A percentile compares a stretch with the other conserved stretches of the same genome.
Conservation (phyloP, 2,329 filamentous ascomycete species). For the Xylaria sp. region DNA sequence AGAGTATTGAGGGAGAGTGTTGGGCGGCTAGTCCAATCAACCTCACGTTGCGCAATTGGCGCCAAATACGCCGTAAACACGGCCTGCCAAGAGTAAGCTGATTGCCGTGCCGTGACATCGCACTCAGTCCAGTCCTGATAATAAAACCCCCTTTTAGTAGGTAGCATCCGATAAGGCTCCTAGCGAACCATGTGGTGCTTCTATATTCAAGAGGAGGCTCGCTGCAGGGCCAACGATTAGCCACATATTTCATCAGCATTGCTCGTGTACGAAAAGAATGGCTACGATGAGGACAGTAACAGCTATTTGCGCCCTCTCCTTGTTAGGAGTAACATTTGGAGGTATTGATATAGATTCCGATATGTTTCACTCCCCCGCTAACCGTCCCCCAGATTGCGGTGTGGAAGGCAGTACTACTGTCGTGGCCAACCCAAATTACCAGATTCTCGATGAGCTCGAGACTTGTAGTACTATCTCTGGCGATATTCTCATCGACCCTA, state of each 20-base stretch:
- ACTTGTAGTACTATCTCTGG: conserved; percentile 22
- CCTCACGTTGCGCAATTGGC: not conserved
- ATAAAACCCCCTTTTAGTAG: not conserved
- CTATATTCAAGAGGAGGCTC: not conserved
- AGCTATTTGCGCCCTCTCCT: conserved; percentile 1
- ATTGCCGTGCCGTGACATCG: not conserved
- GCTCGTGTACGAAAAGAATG: conserved; percentile 43
- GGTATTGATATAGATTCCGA: not conserved
- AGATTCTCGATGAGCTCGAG: conserved; percentile 23
- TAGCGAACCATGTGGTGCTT: not conserved
- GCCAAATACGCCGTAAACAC: conserved; percentile 6
- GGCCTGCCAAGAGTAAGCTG: conserved; percentile 8
- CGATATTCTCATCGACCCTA: conserved; percentile 24
- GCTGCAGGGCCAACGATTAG: not conserved
- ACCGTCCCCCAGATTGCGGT: conserved; percentile 21
- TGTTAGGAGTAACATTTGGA: conserved; percentile 4
- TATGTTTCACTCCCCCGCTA: not conserved
- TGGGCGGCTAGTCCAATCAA: not conserved
- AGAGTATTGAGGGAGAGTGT: not conserved
- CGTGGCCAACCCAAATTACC: conserved; percentile 25
- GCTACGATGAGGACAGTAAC: conserved; percentile 9
- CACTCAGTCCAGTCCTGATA: not conserved
- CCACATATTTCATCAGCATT: not conserved
- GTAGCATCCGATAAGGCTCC: not conserved
- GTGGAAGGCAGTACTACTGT: conserved; percentile 20